Percentiles rank a stretch among this genome's conserved stretches.
phyloP scores from a whole-genome alignment of 345 rosid genomes.

The Geranium brycei region DNA sequence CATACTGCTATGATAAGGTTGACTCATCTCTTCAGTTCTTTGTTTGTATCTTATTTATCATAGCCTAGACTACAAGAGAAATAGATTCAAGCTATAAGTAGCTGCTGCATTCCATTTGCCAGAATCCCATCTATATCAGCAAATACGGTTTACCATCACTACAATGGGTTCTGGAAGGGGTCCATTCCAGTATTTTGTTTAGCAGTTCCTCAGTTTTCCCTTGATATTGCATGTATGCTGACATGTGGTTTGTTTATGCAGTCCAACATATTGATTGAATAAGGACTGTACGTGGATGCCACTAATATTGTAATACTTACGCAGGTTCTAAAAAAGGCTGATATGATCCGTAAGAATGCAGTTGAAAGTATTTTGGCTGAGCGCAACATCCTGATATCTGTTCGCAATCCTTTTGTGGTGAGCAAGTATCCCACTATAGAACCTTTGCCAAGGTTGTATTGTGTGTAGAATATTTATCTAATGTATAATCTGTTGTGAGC shows the following conservation, averaged over 20 bases:
- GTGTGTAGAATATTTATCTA: constrained; percentile 11
- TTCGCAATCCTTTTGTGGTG: constrained; percentile 97
- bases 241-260: neutral
- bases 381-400: constrained; percentile 83
- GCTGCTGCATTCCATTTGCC: neutral
- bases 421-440: constrained; percentile 15
- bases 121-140: neutral
- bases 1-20: constrained; percentile 5
- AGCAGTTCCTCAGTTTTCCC: neutral
- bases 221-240: neutral
- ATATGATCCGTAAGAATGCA: constrained; percentile 94
- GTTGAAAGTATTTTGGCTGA: constrained; percentile 94
- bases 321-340: constrained; percentile 89
- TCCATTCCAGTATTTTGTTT: neutral
- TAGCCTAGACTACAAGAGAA: neutral
- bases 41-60: neutral
- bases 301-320: neutral
- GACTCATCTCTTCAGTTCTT: constrained; percentile 2
- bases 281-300: neutral
- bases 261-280: too few relatives aligned
- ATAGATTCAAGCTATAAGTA: neutral
- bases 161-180: neutral
- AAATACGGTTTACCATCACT: neutral
- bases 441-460: constrained; percentile 8
- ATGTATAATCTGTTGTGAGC: constrained; percentile 28